Evolutionary conservation across 305 asterid species (phyloP).

Genomic region (Fraxinus velutina): DNA sequence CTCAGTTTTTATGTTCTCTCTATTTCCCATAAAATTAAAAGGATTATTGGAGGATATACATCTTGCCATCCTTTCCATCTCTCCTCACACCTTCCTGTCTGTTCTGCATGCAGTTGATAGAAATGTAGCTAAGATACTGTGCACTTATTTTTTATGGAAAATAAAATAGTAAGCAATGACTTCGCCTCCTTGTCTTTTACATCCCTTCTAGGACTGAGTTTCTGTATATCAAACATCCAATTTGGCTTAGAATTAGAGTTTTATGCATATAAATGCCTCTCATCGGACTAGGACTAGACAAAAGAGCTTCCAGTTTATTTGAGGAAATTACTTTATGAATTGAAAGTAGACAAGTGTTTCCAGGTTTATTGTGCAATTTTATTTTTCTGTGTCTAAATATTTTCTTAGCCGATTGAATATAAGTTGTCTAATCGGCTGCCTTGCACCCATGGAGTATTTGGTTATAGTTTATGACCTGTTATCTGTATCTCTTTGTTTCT

Average conservation of each 20-base stretch:
- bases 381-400: background rate
- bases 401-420: background rate
- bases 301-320: background rate
- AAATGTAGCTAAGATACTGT: background rate
- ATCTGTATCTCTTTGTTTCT: background rate
- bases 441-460: background rate
- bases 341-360: background rate
- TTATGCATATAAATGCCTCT: background rate
- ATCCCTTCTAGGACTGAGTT: background rate
- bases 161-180: background rate
- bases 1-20: background rate
- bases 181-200: background rate
- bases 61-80: background rate
- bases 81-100: background rate
- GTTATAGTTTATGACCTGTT: background rate
- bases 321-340: background rate
- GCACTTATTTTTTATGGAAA: background rate
- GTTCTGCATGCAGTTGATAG: background rate
- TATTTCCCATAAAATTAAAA: background rate
- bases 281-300: background rate
- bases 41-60: background rate
- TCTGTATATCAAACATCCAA: background rate
- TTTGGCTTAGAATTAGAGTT: background rate
- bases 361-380: background rate
- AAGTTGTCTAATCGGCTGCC: background rate